A percentile compares a stretch with the other conserved stretches of the same genome.
Conservation (phyloP, 805 yeast genomes). For the Pichia californica region DNA sequence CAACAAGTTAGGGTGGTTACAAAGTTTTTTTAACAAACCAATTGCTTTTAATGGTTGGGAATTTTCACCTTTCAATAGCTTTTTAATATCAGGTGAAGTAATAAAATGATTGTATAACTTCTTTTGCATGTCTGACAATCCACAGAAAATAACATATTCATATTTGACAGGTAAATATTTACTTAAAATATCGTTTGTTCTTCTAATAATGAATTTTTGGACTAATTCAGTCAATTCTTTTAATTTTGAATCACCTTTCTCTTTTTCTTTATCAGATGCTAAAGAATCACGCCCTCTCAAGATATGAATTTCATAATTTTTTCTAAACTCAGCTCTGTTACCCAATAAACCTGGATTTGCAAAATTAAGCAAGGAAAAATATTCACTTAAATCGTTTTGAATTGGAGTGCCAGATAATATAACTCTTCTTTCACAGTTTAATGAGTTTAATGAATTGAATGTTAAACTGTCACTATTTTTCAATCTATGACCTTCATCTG, state of each 20-base stretch:
- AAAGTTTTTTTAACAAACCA: slow-evolving; percentile 79
- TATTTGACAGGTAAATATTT: slow-evolving; percentile 93
- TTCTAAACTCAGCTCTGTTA: slow-evolving; percentile 73
- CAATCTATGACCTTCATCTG: slow-evolving; percentile 80
- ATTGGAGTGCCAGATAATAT: slow-evolving; percentile 95
- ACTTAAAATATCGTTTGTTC: slow-evolving; percentile 91
- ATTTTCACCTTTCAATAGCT: slow-evolving; percentile 57
- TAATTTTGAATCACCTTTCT: slow-evolving; percentile 62
- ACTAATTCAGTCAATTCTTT: slow-evolving; percentile 68
- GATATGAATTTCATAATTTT: slow-evolving; percentile 75
- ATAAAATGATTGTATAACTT: slow-evolving; percentile 66
- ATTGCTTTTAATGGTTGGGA: slow-evolving; percentile 88
- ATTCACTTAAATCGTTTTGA: slow-evolving; percentile 91
- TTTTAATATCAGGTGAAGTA: slow-evolving; percentile 69
- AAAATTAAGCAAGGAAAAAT: slow-evolving; percentile 81
- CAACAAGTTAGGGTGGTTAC: slow-evolving; percentile 89
- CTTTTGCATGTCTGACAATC: slow-evolving; percentile 70
- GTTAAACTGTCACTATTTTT: slow-evolving; percentile 90
- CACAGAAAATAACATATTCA: slow-evolving; percentile 94
- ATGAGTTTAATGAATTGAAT: slow-evolving; percentile 76
- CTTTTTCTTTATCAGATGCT: slow-evolving; percentile 74
- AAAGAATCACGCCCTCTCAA: slow-evolving; percentile 83
- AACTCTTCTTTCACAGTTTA: slow-evolving; percentile 82
- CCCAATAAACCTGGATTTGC: slow-evolving; percentile 95
- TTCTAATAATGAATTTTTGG: slow-evolving; percentile 82